phyloP scores from a whole-genome alignment of 2,329 filamentous ascomycete species.

The Epichloe gansuensis region DNA sequence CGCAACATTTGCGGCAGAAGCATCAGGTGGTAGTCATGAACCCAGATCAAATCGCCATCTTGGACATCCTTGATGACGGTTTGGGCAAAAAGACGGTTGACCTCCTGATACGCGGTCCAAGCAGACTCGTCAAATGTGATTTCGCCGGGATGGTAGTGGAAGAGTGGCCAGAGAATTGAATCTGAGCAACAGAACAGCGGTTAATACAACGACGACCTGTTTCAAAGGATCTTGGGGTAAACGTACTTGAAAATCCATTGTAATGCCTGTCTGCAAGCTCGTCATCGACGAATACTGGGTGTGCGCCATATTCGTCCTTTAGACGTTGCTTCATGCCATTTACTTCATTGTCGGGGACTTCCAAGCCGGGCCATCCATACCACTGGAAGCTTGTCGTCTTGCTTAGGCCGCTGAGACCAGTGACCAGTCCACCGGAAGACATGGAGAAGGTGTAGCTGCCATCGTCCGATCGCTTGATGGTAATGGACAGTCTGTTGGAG shows the following conservation, averaged over 20 bases:
- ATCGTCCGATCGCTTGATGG: constrained; percentile 86
- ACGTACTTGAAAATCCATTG: constrained; percentile 90
- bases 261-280: constrained; percentile 92
- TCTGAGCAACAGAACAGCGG: constrained; percentile 37
- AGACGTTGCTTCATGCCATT: constrained; percentile 61
- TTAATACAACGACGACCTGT: neutral
- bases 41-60: constrained; percentile 92
- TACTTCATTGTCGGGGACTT: constrained; percentile 77
- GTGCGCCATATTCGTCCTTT: constrained; percentile 76
- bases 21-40: constrained; percentile 98
- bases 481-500: constrained; percentile 91
- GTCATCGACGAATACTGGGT: constrained; percentile 87
- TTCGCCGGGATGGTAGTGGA: constrained; percentile 97
- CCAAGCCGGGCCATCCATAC: constrained; percentile 95
- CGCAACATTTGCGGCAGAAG: constrained; percentile 90
- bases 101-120: constrained; percentile 86
- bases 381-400: constrained; percentile 93
- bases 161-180: constrained; percentile 94
- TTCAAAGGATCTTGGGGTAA: neutral
- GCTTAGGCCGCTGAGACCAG: constrained; percentile 77
- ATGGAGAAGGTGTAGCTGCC: constrained; percentile 88
- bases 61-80: constrained; percentile 75
- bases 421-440: constrained; percentile 93
- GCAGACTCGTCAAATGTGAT: constrained; percentile 94
- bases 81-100: constrained; percentile 85